Conservation (phyloP, 148 eudicot genomes). For the Chenopodium quinoa region DNA sequence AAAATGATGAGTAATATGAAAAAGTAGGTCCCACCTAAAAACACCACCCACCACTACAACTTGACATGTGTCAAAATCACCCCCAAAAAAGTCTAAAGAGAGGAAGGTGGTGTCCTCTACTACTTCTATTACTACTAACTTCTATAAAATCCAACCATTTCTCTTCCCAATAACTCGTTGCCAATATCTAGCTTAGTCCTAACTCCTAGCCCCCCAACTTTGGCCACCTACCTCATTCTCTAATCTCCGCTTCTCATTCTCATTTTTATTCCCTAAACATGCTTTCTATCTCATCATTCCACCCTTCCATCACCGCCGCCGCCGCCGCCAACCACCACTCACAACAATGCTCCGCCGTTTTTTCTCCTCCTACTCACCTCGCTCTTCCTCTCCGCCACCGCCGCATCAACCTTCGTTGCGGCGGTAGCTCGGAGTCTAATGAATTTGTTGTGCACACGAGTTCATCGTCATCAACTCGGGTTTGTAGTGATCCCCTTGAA, state of each 20-base stretch:
- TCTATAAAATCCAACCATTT: conserved; percentile 12
- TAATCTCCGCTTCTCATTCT: conserved; percentile 17
- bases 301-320: conserved; percentile 7
- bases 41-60: not conserved
- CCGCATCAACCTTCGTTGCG: not conserved
- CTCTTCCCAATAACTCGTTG: conserved; percentile 8
- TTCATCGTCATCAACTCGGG: not conserved
- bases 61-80: not conserved
- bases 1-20: no score
- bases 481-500: not conserved
- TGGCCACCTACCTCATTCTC: not conserved
- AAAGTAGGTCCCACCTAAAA: not conserved
- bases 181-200: not conserved
- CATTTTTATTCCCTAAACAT: not conserved
- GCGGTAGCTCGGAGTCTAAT: not conserved
- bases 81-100: not conserved
- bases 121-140: not conserved
- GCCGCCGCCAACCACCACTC: not conserved
- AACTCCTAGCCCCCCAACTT: no score
- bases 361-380: not conserved
- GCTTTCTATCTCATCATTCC: conserved; percentile 15
- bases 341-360: conserved; percentile 6
- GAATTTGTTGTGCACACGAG: no score
- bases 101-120: not conserved
- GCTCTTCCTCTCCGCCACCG: not conserved